Base-by-base conservation (phyloP, 192 early-diverging fungal species). In the Coemansia sp. region DNA sequence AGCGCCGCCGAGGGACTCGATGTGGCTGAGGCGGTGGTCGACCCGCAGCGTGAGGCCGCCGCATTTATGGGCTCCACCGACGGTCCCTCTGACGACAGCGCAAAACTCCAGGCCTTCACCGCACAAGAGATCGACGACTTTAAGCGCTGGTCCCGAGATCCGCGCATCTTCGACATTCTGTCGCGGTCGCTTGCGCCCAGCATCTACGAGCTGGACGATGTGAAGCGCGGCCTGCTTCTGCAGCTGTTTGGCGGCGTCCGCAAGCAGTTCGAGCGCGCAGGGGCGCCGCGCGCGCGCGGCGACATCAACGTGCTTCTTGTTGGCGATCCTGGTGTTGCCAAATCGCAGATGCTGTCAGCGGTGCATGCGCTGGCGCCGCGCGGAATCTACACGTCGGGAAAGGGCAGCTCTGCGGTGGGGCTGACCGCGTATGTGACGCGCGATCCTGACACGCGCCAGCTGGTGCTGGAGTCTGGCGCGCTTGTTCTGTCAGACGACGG, bases 401-500 rank as follows among this genome's bases (percentile, higher is more conserved):
- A 98, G 76, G 97, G 97, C 26, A 94, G 92, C 20, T 95, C 94
- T 16, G 95, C 95, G 1, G 97, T 97, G 15, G 97, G 97, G 73
- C 83, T 99, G 60, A 99, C 97, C 1, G 96, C 96, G 12, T 96
- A 94, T 73, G 90, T 98, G 12, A 95, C 94, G 23, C 87, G 93
- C 45, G 95, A 98, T 76, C 96, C 97, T 0, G 97, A 97, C 66
- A 92, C 92, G n/a, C 86, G 92, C 48, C 95, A 98, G 86, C 75
- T 99, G 48, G 96, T 98, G 24, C 85, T 98, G 43, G 97, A 99
- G 77, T 95, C 94, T 72, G 97, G 97, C 83, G 97, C 97, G 1
- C 78, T 99, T 43, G 97, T 99, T 11, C 84, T 99, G 41, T 91
- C 90, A 69, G 97, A 99, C 81, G 95, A 94, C 55, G 97, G 97